These are phyloP conservation scores for Sarcodon sp. DNA, from an alignment of 768 basidiomycete species.

Conservation along the genomic window DNA sequence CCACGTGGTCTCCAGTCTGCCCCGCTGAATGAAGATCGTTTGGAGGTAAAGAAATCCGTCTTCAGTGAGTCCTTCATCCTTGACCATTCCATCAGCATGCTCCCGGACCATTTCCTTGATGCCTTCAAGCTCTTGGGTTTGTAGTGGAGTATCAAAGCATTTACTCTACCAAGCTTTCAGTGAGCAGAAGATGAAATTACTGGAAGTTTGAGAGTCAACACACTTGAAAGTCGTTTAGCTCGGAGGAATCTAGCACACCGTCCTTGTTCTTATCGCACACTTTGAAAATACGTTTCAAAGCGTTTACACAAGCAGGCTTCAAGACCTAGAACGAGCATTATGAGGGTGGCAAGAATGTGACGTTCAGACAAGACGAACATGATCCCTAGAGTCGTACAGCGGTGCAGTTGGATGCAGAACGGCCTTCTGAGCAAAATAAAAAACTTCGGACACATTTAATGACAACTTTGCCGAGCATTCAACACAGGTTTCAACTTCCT, in stretches of 20 bases:
- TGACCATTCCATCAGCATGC: slow-evolving; percentile 64
- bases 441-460: slow-evolving; percentile 90
- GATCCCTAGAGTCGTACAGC: slow-evolving; percentile 91
- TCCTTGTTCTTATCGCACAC: slow-evolving; percentile 94
- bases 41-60: slow-evolving; percentile 90
- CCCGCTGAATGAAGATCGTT: slow-evolving; percentile 93
- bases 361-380: slow-evolving; percentile 35
- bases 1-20: slow-evolving; percentile 95
- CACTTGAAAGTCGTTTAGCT: slow-evolving; percentile 96
- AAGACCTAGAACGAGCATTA: slow-evolving; percentile 44
- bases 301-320: slow-evolving; percentile 84
- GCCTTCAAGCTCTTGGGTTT: slow-evolving; percentile 90
- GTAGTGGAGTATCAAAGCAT: slow-evolving; percentile 90
- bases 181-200: neutral
- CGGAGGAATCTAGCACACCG: slow-evolving; percentile 76
- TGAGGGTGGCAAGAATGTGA: slow-evolving; percentile 1
- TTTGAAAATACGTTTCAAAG: slow-evolving; percentile 89
- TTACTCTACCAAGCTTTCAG: slow-evolving; percentile 44
- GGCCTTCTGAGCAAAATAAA: slow-evolving; percentile 98
- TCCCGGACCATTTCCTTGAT: slow-evolving; percentile 86
- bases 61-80: slow-evolving; percentile 77
- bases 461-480: slow-evolving; percentile 91
- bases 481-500: slow-evolving; percentile 99
- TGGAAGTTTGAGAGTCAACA: slow-evolving; percentile 10
- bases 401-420: slow-evolving; percentile 96